Evolutionary conservation across 108 stramenopile species (phyloP).

Genomic region (Pseudonitzschia multistriata): DNA sequence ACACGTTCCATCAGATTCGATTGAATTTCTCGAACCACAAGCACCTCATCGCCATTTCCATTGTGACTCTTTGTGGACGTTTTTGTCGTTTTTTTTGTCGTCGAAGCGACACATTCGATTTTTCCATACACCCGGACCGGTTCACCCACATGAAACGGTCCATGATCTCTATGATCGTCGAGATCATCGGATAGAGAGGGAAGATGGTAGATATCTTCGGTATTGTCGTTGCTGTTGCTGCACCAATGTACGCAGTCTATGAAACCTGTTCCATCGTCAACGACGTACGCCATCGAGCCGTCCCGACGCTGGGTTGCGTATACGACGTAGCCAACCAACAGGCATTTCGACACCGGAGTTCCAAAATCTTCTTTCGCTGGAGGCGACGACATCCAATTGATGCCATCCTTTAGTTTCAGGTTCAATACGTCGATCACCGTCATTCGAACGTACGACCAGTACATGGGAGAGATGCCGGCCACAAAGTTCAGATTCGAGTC

Average conservation of each 20-base stretch:
- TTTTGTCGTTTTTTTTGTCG: not conserved
- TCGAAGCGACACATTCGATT: slow-evolving; percentile 47
- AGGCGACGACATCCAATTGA: slow-evolving; percentile 48
- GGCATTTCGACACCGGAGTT: slow-evolving; percentile 65
- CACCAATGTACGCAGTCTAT: slow-evolving; percentile 74
- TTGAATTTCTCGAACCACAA: slow-evolving; percentile 28
- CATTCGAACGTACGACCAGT: slow-evolving; percentile 79
- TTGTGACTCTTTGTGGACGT: not conserved
- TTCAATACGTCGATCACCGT: slow-evolving; percentile 49
- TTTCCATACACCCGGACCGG: slow-evolving; percentile 55
- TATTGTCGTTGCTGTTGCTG: not conserved
- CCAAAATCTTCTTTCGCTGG: not conserved
- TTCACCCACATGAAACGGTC: slow-evolving; percentile 46
- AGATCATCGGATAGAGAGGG: slow-evolving; percentile 20
- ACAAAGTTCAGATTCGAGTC: slow-evolving; percentile 17
- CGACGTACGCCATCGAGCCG: slow-evolving; percentile 49
- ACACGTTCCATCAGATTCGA: slow-evolving; percentile 22
- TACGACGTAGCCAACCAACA: slow-evolving; percentile 64
- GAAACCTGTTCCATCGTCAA: slow-evolving; percentile 87
- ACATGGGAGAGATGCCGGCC: slow-evolving; percentile 76
- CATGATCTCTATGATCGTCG: not conserved
- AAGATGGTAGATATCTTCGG: slow-evolving; percentile 20
- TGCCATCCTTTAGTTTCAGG: slow-evolving; percentile 59
- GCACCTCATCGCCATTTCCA: not conserved
- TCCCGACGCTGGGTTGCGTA: slow-evolving; percentile 44